These are phyloP conservation scores for Entomortierella parvispora DNA, from an alignment of 192 early-diverging fungal species.

Conservation along the genomic window DNA sequence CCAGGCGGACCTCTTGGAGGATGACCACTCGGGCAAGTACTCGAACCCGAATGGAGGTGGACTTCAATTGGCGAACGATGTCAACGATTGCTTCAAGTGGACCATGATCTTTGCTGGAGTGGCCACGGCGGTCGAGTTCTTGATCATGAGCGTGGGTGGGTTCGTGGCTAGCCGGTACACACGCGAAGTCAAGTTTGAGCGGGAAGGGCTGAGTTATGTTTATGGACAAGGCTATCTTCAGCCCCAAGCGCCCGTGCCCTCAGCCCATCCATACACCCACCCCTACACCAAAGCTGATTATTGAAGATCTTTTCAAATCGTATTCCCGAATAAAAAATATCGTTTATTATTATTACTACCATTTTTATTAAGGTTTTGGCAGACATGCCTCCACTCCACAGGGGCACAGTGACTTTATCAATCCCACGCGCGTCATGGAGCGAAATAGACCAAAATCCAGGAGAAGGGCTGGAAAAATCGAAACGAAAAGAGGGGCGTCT, in stretches of 20 bases:
- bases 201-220: conserved; percentile 12
- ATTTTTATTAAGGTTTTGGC: too few species aligned
- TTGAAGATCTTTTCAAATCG: too few species aligned
- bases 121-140: conserved; percentile 4
- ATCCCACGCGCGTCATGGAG: too few species aligned
- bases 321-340: too few species aligned
- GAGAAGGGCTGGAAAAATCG: too few species aligned
- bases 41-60: neutral
- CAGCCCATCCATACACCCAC: conserved; percentile 11
- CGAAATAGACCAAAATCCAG: too few species aligned
- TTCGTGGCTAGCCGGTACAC: conserved; percentile 45
- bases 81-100: conserved; percentile 11
- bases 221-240: conserved; percentile 20
- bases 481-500: too few species aligned
- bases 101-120: conserved; percentile 17
- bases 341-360: too few species aligned
- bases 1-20: conserved; percentile 1
- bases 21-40: neutral
- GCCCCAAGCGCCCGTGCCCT: neutral
- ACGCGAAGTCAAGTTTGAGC: conserved; percentile 30
- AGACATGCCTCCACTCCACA: too few species aligned
- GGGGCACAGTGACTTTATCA: too few species aligned
- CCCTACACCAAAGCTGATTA: conserved; percentile 13
- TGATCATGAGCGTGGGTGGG: conserved; percentile 32
- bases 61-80: conserved; percentile 3